phyloP scores from a whole-genome alignment of 495 filamentous ascomycete species.

The Daldinia grandis region DNA sequence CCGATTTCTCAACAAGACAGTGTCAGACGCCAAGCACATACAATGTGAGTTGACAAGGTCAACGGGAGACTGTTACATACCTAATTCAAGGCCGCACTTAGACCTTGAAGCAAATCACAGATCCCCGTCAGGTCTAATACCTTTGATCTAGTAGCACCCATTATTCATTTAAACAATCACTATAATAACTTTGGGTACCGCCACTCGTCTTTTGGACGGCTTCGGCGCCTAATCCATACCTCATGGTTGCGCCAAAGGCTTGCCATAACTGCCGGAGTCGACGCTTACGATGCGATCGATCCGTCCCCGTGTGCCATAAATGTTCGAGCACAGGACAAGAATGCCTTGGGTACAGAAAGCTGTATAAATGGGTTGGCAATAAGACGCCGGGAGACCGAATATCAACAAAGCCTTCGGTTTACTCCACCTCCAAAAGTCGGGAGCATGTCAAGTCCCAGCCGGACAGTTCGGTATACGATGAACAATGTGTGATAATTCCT shows the following conservation, averaged over 20 bases:
- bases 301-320: conserved; percentile 58
- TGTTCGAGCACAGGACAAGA: conserved; percentile 57
- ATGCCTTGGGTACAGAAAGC: conserved; percentile 55
- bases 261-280: conserved; percentile 63
- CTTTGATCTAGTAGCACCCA: neutral
- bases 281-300: conserved; percentile 63
- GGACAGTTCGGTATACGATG: neutral
- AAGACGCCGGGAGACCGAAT: conserved; percentile 35
- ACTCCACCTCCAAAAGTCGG: neutral
- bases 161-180: neutral
- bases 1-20: neutral
- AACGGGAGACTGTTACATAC: neutral
- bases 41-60: conserved; percentile 1
- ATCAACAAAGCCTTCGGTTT: conserved; percentile 1
- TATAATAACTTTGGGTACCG: neutral
- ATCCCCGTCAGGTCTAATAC: neutral
- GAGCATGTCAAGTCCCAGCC: conserved; percentile 7
- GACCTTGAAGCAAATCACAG: neutral
- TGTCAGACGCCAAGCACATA: neutral
- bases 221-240: conserved; percentile 12
- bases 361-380: conserved; percentile 53
- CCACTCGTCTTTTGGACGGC: neutral
- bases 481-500: neutral
- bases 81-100: neutral
- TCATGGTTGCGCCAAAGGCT: conserved; percentile 42